Conservation (phyloP, 75 land plant species). For the Picea sitchensis region DNA sequence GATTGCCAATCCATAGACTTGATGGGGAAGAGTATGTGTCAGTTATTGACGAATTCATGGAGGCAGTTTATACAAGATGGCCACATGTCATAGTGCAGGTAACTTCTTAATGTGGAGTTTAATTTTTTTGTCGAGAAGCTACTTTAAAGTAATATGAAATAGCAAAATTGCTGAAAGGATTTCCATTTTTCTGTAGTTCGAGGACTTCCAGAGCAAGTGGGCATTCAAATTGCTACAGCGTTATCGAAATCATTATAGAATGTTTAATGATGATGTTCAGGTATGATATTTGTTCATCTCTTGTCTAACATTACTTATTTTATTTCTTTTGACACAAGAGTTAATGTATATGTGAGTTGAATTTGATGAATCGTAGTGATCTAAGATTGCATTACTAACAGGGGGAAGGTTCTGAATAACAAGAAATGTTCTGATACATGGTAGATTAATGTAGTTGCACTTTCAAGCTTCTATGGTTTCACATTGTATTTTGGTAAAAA, state of each 20-base stretch:
- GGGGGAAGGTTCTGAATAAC: neutral
- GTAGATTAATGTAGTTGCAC: neutral
- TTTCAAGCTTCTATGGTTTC: neutral
- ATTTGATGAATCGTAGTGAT: neutral
- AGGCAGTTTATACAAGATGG: neutral
- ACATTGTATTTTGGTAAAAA: neutral
- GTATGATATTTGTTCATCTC: neutral
- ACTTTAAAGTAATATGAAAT: neutral
- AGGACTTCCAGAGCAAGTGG: slow-evolving; percentile 67
- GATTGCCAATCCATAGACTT: slow-evolving; percentile 80
- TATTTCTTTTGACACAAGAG: neutral
- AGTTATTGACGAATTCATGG: slow-evolving; percentile 93
- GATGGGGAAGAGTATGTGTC: slow-evolving; percentile 93
- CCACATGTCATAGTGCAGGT: slow-evolving; percentile 30
- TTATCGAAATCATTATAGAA: neutral
- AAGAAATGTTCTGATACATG: neutral
- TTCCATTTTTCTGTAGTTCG: slow-evolving; percentile 20
- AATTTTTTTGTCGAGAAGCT: neutral
- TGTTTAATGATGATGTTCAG: slow-evolving; percentile 4
- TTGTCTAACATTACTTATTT: neutral
- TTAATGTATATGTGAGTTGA: neutral
- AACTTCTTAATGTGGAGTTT: neutral
- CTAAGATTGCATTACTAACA: neutral
- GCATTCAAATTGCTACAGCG: slow-evolving; percentile 90
- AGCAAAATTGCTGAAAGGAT: neutral